phyloP scores from a whole-genome alignment of 2,329 filamentous ascomycete genomes.

The Claviceps lovelessii region DNA sequence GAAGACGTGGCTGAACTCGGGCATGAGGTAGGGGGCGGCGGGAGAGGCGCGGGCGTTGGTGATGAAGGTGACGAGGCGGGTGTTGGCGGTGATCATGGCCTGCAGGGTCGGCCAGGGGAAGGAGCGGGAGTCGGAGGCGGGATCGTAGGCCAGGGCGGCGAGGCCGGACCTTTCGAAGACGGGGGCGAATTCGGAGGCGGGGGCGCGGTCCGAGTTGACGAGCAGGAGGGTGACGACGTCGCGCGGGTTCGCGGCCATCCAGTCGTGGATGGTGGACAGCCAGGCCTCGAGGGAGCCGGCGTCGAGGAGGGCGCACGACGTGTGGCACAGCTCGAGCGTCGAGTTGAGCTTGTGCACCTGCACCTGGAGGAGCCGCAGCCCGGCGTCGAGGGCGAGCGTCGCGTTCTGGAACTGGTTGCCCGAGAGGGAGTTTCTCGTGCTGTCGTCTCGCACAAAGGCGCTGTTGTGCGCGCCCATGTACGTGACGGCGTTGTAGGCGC shows the following conservation, averaged over 20 bases:
- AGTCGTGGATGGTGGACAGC: constrained; percentile 48
- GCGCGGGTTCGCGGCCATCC: constrained; percentile 56
- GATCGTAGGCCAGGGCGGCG: constrained; percentile 44
- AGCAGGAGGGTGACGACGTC: constrained; percentile 64
- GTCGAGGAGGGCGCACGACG: constrained; percentile 51
- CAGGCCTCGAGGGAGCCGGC: constrained; percentile 51
- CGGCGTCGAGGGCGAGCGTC: constrained; percentile 54
- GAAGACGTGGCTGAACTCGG: constrained; percentile 54
- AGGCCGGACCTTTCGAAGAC: constrained; percentile 46
- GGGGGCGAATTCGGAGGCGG: constrained; percentile 37
- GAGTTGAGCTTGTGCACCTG: constrained; percentile 53
- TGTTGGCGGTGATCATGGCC: constrained; percentile 48
- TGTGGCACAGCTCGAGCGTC: constrained; percentile 56
- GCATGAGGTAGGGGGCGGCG: constrained; percentile 42
- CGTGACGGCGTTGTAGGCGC: constrained; percentile 61
- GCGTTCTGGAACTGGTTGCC: constrained; percentile 66
- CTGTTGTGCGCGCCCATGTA: constrained; percentile 66
- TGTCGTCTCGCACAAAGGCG: constrained; percentile 52
- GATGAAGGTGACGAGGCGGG: constrained; percentile 55
- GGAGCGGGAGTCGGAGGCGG: constrained; percentile 26
- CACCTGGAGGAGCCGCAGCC: constrained; percentile 55
- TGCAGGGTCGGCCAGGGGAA: constrained; percentile 57
- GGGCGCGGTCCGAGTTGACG: constrained; percentile 52
- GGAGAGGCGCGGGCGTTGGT: constrained; percentile 34
- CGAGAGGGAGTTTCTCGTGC: constrained; percentile 45